Percentiles rank a stretch among this genome's conserved stretches.
These are phyloP conservation scores for Hypoxylon cercidicola DNA, from an alignment of 495 filamentous ascomycete species.

Conservation along the genomic window DNA sequence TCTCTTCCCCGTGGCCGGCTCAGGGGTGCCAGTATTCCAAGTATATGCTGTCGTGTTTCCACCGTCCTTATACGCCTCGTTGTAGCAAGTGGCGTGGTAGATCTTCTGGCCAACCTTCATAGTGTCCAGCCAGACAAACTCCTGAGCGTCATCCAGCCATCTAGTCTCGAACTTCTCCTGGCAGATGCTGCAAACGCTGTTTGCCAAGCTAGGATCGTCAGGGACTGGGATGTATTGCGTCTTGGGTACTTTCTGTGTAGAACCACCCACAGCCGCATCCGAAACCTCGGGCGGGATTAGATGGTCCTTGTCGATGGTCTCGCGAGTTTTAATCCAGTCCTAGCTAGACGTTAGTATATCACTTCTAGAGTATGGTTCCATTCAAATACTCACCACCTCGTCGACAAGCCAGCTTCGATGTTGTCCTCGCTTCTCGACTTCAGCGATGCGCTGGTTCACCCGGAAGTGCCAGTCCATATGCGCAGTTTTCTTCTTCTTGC, in stretches of 20 bases:
- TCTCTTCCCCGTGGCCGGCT: slow-evolving; percentile 77
- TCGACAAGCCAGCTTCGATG: slow-evolving; percentile 94
- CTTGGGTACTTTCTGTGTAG: slow-evolving; percentile 58
- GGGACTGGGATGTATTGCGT: slow-evolving; percentile 84
- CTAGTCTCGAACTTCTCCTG: slow-evolving; percentile 90
- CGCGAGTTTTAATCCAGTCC: slow-evolving; percentile 91
- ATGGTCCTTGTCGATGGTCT: slow-evolving; percentile 73
- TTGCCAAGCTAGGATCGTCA: slow-evolving; percentile 74
- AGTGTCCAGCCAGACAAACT: slow-evolving; percentile 97
- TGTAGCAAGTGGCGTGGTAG: slow-evolving; percentile 90
- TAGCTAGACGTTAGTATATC: slow-evolving; percentile 39
- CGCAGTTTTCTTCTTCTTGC: slow-evolving; percentile 83
- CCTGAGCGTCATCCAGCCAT: slow-evolving; percentile 91
- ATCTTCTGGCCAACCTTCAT: slow-evolving; percentile 79
- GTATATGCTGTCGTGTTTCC: slow-evolving; percentile 57
- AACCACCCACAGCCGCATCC: slow-evolving; percentile 27
- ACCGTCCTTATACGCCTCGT: slow-evolving; percentile 78
- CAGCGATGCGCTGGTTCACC: slow-evolving; percentile 87
- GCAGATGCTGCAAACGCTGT: slow-evolving; percentile 87
- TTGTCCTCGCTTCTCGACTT: slow-evolving; percentile 81
- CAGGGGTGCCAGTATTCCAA: slow-evolving; percentile 61
- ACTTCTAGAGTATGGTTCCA: background rate
- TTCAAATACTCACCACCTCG: slow-evolving; percentile 73
- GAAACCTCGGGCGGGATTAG: slow-evolving; percentile 45
- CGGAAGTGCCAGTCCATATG: slow-evolving; percentile 99